Conservation (phyloP, 768 basidiomycete species). For the Gyrodon lividus region DNA sequence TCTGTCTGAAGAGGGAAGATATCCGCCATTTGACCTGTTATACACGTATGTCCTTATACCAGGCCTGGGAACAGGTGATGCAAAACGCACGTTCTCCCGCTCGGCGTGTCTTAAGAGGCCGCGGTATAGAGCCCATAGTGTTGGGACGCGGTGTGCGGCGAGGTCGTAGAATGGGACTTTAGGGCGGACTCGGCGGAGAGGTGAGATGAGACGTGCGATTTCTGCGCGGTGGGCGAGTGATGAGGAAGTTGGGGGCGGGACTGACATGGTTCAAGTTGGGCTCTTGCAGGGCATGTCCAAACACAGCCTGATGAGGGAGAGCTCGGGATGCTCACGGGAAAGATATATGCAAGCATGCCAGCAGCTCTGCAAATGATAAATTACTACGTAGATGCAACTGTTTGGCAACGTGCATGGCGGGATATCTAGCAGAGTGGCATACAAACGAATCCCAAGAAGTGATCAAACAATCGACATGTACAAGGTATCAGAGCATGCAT, state of each 20-base stretch:
- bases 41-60: conserved; percentile 2
- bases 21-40: conserved; percentile 59
- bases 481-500: background rate
- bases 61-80: background rate
- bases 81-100: conserved; percentile 49
- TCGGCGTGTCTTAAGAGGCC: conserved; percentile 59
- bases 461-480: no score
- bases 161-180: conserved; percentile 67
- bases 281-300: background rate
- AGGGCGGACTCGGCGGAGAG: conserved; percentile 58
- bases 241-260: conserved; percentile 15
- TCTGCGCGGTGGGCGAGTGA: conserved; percentile 52
- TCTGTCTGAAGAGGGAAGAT: conserved; percentile 49
- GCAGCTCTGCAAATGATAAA: background rate
- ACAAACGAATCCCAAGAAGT: no score
- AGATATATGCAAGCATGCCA: no score
- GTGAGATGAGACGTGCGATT: conserved; percentile 52
- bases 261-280: conserved; percentile 9
- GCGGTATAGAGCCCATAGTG: conserved; percentile 75
- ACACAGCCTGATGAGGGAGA: no score
- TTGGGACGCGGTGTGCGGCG: conserved; percentile 71
- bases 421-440: no score
- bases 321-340: no score
- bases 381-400: background rate
- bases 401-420: background rate